phyloP scores from a whole-genome alignment of 2,329 filamentous ascomycete species.

The Epichloe festucae region DNA sequence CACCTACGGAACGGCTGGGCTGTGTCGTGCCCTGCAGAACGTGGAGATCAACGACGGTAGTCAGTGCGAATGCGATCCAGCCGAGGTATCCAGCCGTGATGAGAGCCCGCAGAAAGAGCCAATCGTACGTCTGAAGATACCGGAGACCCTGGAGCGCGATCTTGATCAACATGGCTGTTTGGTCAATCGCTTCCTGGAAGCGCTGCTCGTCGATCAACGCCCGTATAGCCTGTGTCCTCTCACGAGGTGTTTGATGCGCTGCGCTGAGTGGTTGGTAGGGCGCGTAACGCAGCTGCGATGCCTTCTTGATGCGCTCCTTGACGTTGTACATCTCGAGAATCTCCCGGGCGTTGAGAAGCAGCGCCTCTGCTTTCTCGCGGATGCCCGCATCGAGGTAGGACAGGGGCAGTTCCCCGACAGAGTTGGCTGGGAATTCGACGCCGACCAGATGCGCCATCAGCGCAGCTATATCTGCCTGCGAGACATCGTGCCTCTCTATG shows the following conservation, averaged over 20 bases:
- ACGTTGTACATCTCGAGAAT: conserved; percentile 94
- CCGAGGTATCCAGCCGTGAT: conserved; percentile 90
- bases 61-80: conserved; percentile 88
- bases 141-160: conserved; percentile 69
- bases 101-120: conserved; percentile 82
- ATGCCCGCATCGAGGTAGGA: conserved; percentile 62
- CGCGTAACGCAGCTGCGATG: conserved; percentile 61
- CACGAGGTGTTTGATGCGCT: conserved; percentile 36
- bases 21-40: conserved; percentile 17
- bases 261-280: conserved; percentile 59
- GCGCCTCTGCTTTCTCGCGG: conserved; percentile 69
- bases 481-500: no score
- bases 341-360: conserved; percentile 69
- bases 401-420: conserved; percentile 82
- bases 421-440: conserved; percentile 86
- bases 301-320: conserved; percentile 76
- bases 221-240: no score
- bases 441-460: conserved; percentile 90
- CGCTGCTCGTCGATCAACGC: no score
- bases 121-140: conserved; percentile 96
- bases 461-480: conserved; percentile 82
- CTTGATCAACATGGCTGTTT: conserved; percentile 64
- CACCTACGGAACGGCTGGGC: conserved; percentile 42
- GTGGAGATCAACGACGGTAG: conserved; percentile 60
- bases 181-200: conserved; percentile 57